Evolutionary conservation across 2,329 filamentous ascomycete species (phyloP).

Genomic region (Pseudomassariella vexata): DNA sequence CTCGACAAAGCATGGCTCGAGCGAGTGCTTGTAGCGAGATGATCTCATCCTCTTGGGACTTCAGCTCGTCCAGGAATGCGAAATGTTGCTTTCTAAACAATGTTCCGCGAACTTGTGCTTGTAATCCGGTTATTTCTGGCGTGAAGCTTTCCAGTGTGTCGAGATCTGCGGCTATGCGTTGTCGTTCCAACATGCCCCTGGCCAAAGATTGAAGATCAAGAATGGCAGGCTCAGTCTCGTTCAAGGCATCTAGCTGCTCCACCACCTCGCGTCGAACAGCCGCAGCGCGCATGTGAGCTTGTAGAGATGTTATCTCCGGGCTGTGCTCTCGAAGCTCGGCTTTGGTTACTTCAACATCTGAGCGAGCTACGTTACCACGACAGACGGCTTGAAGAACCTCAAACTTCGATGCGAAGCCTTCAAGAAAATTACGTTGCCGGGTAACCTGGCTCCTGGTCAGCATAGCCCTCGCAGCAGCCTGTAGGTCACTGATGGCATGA

Average conservation of each 20-base stretch:
- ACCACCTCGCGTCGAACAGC: constrained; percentile 47
- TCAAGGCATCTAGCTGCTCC: constrained; percentile 40
- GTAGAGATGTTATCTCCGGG: constrained; percentile 39
- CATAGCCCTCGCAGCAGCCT: constrained; percentile 61
- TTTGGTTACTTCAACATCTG: constrained; percentile 36
- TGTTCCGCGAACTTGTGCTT: constrained; percentile 62
- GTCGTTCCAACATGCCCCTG: constrained; percentile 56
- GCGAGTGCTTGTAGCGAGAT: constrained; percentile 67
- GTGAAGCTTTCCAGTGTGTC: constrained; percentile 54
- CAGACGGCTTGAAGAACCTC: constrained; percentile 39
- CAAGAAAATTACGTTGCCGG: constrained; percentile 44
- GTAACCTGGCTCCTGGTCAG: constrained; percentile 50
- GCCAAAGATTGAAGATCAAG: constrained; percentile 51
- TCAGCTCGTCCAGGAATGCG: constrained; percentile 63
- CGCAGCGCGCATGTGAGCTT: constrained; percentile 47
- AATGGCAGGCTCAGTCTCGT: constrained; percentile 32
- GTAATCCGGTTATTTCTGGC: constrained; percentile 53
- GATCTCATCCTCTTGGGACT: constrained; percentile 61
- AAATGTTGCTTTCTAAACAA: constrained; percentile 55
- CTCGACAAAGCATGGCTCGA: constrained; percentile 73
- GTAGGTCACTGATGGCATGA: constrained; percentile 48
- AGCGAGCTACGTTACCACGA: constrained; percentile 44
- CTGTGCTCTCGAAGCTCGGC: constrained; percentile 41
- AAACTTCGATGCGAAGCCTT: constrained; percentile 44
- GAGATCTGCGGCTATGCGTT: constrained; percentile 40